Base-by-base conservation (phyloP, 108 stramenopile species). In the Schizochytrium sp. region DNA sequence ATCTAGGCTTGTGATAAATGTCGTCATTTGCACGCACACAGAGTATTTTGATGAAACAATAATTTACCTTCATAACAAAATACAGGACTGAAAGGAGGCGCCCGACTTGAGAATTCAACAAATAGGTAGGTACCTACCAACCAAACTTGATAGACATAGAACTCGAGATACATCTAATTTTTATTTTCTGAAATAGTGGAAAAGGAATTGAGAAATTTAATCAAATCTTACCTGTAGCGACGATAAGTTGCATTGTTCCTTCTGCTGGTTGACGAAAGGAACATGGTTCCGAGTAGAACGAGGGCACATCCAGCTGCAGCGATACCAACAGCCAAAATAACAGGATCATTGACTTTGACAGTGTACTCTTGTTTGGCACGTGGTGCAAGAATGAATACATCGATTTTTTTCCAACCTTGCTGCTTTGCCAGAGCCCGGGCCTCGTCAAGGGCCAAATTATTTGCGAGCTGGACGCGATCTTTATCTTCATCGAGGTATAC, bases 401-500 rank as follows among this genome's bases (percentile, higher is more conserved):
- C 76, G 15, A 83, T 55, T 53, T 83, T 83, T 3, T 83, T 83
- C 76, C 76, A 83, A 12, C 76, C 76, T 40, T 83, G 76, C 15
- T 83, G 76, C 47, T 55, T 49, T n/a, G 76, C 76, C 28, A 83
- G 53, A 7, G 47, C 53, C 5, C 76, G 76, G 0, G 76, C 76
- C 76, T 83, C 76, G 76, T 83, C 50, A 40, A 83, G 76, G 28
- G 76, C 76, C 8, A 55, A n/a, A 28, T 83, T 55, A 3, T 83
- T 83, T 5, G 76, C 76, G 47, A 83, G 76, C 76, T 83, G 76
- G 28, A 83, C 76, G 1, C 76, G 76, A 28, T 83, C 76, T 28
- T 55, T 49, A 28, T 83, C 76, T 28, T 83, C 76, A 53, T 83
- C 76, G 10, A 83, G 53, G 76, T 83, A 83, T 10, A 83, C 76